Base-by-base conservation (phyloP, 1,284 basidiomycete genomes). In the Coriolopsis trogii region DNA sequence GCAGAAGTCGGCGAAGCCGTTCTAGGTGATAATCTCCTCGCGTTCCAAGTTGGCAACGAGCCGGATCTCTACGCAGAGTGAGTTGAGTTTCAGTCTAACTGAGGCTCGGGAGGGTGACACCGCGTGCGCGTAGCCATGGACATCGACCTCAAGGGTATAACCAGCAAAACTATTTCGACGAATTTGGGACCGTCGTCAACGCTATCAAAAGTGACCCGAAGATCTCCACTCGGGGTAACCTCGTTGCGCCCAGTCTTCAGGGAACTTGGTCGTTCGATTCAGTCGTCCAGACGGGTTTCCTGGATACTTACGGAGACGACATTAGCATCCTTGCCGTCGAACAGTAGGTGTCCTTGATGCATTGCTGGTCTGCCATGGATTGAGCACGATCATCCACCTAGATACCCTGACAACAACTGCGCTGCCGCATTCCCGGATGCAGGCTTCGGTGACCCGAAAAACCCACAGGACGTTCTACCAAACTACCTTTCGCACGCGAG, bases 11-110 rank as follows among this genome's bases (percentile, higher is more conserved):
- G 73, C 0, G 71, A 78, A 52, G 34, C 63, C 18, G 80, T 87
- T 51, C 75, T 90, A 0, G 87, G 87, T 0, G 69, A 76, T 50
- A 72, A 78, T 55, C 75, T 89, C 10, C 67, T 82, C 26, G 85
- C 82, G 1, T 65, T 87, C 39, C 80, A 84, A 64, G 74, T 74
- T 4, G 85, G 83, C 5, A 91, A 91, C 67, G 87, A 91, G 66
- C 88, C 87, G 6, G 87, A 89, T 71, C 70, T 89, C 53, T 89
- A 81, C 62, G 64, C 61, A 3, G 62, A 46, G 65, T 68, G 49
- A 29, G 67, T 53, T n/a, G n/a, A n/a, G n/a, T n/a, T n/a, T n/a
- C n/a, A n/a, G n/a, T n/a, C n/a, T n/a, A n/a, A n/a, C n/a, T n/a
- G n/a, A n/a, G n/a, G n/a, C n/a, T n/a, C n/a, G n/a, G n/a, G n/a